A percentile compares a stretch with the other conserved stretches of the same genome.
phyloP scores from a whole-genome alignment of 176 grass and related monocot species.

The Cenchrus purpureus region DNA sequence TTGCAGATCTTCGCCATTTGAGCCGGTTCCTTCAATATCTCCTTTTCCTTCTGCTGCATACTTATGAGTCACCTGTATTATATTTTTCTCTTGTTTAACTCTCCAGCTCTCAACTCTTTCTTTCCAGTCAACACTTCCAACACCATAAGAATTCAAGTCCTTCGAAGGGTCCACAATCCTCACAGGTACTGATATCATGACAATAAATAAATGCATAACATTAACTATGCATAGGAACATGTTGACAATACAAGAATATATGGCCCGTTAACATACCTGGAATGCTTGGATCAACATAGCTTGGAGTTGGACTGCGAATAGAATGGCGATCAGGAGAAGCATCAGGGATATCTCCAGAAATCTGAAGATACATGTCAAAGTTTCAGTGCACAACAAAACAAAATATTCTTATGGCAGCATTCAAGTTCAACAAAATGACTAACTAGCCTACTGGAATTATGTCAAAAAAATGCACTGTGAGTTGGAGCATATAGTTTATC shows the following conservation, averaged over 20 bases:
- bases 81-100: slow-evolving; percentile 78
- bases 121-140: slow-evolving; percentile 78
- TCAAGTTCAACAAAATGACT: background rate
- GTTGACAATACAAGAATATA: slow-evolving; percentile 5
- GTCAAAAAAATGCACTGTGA: background rate
- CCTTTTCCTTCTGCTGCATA: slow-evolving; percentile 68
- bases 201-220: slow-evolving; percentile 34
- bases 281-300: slow-evolving; percentile 81
- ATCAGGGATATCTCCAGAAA: slow-evolving; percentile 80
- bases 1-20: slow-evolving; percentile 88
- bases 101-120: slow-evolving; percentile 89
- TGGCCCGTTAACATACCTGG: slow-evolving; percentile 54
- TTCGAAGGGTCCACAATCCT: slow-evolving; percentile 90
- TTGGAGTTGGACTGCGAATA: slow-evolving; percentile 72
- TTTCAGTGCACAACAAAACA: slow-evolving; percentile 15
- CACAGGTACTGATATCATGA: slow-evolving; percentile 67
- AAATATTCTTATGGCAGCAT: slow-evolving; percentile 4
- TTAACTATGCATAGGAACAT: background rate
- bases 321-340: slow-evolving; percentile 82
- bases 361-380: slow-evolving; percentile 45
- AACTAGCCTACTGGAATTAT: background rate
- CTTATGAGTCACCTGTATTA: slow-evolving; percentile 66
- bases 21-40: slow-evolving; percentile 86
- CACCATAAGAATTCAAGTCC: slow-evolving; percentile 77
- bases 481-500: background rate